Evolutionary conservation across 129 eudicot genomes (phyloP).

Genomic region (Saposhnikovia divaricata): DNA sequence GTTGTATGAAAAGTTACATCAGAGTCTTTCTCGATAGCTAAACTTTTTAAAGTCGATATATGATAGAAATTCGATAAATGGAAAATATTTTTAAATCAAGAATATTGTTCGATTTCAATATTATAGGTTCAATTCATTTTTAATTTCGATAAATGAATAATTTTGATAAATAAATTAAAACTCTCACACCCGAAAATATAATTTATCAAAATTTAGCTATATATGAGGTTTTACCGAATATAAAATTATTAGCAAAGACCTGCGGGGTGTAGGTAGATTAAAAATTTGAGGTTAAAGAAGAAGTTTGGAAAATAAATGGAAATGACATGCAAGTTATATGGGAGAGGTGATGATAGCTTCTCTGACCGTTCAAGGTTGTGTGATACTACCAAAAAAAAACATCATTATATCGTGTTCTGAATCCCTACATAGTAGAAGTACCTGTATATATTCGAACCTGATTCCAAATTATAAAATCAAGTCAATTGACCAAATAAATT

Average conservation of each 20-base stretch:
- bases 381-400: neutral
- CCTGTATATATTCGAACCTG: neutral
- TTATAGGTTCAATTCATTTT: too few relatives aligned
- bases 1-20: neutral
- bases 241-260: neutral
- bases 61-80: too few relatives aligned
- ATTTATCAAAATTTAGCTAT: too few relatives aligned
- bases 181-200: too few relatives aligned
- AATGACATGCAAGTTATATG: conserved; percentile 3
- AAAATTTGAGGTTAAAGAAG: too few relatives aligned
- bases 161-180: too few relatives aligned
- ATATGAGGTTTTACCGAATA: too few relatives aligned
- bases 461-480: neutral
- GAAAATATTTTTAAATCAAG: too few relatives aligned
- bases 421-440: neutral
- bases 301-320: neutral
- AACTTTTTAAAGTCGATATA: too few relatives aligned
- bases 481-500: neutral
- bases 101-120: too few relatives aligned
- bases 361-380: neutral
- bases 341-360: neutral
- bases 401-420: neutral
- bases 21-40: too few relatives aligned
- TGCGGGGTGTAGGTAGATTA: neutral
- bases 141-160: too few relatives aligned